These are phyloP conservation scores for Phytophthora pistaciae DNA, from an alignment of 352 stramenopile species.

Conservation along the genomic window DNA sequence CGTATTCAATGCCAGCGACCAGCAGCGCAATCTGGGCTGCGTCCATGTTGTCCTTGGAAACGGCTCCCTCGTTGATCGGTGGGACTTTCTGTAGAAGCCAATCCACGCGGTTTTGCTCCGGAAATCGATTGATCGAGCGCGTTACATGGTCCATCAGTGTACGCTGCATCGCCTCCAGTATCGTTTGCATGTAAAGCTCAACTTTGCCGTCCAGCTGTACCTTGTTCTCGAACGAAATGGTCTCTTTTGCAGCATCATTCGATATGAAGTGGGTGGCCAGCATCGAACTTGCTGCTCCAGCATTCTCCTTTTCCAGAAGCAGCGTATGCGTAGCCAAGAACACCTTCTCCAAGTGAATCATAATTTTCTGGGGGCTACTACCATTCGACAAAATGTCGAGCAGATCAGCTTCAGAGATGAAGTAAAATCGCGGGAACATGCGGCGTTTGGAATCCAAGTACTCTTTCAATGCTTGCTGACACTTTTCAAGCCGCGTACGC, in stretches of 20 bases:
- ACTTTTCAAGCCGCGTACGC: conserved; percentile 86
- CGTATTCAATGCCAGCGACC: conserved; percentile 92
- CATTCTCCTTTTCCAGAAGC: conserved; percentile 60
- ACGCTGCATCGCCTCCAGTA: conserved; percentile 92
- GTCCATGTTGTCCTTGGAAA: conserved; percentile 73
- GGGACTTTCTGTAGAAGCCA: conserved; percentile 92
- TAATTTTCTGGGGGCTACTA: conserved; percentile 86
- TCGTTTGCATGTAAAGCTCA: conserved; percentile 95
- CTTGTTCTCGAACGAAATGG: conserved; percentile 89
- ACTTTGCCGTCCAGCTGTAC: conserved; percentile 95
- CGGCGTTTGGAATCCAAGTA: conserved; percentile 95
- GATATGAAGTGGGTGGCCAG: conserved; percentile 92
- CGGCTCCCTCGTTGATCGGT: conserved; percentile 22
- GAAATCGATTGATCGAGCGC: conserved; percentile 89
- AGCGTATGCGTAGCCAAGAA: conserved; percentile 76
- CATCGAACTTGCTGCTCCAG: conserved; percentile 38
- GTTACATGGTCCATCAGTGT: conserved; percentile 92
- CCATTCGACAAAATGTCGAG: conserved; percentile 96
- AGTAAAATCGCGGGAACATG: conserved; percentile 96
- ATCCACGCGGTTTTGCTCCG: conserved; percentile 90
- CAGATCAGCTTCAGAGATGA: conserved; percentile 95
- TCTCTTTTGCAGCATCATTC: conserved; percentile 89
- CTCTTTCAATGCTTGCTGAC: conserved; percentile 94
- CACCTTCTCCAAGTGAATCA: conserved; percentile 93
- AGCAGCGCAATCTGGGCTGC: conserved; percentile 94